These are phyloP conservation scores for Aspergillus nanangensis DNA, from an alignment of 495 filamentous ascomycete genomes.

Conservation along the genomic window DNA sequence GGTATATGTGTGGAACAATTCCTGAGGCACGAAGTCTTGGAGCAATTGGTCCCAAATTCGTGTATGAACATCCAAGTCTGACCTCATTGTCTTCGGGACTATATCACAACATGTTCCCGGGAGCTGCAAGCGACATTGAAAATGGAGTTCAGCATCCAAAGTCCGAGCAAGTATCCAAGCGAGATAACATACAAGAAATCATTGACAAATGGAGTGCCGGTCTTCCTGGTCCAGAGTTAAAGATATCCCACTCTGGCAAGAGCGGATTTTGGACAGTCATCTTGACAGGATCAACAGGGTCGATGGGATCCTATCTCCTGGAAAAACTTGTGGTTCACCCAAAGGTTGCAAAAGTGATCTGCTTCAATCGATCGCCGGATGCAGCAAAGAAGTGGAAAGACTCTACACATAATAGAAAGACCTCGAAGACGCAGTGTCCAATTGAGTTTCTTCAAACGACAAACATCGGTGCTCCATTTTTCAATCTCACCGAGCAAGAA, in stretches of 20 bases:
- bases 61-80: no score
- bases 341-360: neutral
- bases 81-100: no score
- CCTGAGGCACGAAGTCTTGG: conserved; percentile 1
- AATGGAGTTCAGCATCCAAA: conserved; percentile 10
- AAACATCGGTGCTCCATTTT: no score
- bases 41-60: no score
- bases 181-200: neutral
- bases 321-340: neutral
- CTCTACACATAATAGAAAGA: no score
- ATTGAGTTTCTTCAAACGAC: no score
- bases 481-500: no score
- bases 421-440: no score
- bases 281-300: neutral
- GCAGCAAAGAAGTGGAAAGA: neutral
- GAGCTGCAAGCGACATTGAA: no score
- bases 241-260: no score
- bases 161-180: neutral
- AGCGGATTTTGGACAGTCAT: no score
- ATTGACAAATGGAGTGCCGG: conserved; percentile 5
- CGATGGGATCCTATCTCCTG: conserved; percentile 1
- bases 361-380: conserved; percentile 1
- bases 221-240: neutral
- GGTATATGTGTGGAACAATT: neutral
- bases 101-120: no score